Conservation (phyloP, 345 rosid genomes). For the Eutrema heterophyllum region DNA sequence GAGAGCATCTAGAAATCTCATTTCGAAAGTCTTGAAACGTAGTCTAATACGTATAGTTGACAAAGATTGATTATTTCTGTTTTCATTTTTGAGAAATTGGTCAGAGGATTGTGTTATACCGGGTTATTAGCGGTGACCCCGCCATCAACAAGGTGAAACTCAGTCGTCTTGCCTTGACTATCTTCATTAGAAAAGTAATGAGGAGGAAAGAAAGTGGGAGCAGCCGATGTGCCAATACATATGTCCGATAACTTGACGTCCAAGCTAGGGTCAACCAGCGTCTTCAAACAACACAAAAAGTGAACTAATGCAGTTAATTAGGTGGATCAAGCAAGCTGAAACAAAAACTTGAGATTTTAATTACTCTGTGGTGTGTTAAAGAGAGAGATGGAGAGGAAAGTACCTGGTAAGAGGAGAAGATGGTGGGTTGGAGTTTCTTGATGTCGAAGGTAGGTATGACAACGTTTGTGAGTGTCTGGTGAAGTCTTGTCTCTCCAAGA, state of each 20-base stretch:
- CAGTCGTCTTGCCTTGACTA: conserved; percentile 31
- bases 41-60: background rate
- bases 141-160: conserved; percentile 74
- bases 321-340: background rate
- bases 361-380: background rate
- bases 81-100: background rate
- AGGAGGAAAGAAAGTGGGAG: conserved; percentile 67
- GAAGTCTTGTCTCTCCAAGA: conserved; percentile 42
- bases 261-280: conserved; percentile 23
- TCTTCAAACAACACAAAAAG: conserved; percentile 28
- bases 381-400: background rate
- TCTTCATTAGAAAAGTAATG: conserved; percentile 49
- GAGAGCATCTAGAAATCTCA: background rate
- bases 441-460: conserved; percentile 72
- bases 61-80: background rate
- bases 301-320: background rate
- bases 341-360: background rate
- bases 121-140: conserved; percentile 68
- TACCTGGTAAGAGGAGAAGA: conserved; percentile 66
- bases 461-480: conserved; percentile 53
- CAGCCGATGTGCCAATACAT: conserved; percentile 64
- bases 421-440: conserved; percentile 58
- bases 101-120: conserved; percentile 24
- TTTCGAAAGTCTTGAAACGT: background rate
- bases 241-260: conserved; percentile 62